These are phyloP conservation scores for Pleurozium schreberi DNA, from an alignment of 225 moss, liverwort and hornwort genomes.

Conservation along the genomic window DNA sequence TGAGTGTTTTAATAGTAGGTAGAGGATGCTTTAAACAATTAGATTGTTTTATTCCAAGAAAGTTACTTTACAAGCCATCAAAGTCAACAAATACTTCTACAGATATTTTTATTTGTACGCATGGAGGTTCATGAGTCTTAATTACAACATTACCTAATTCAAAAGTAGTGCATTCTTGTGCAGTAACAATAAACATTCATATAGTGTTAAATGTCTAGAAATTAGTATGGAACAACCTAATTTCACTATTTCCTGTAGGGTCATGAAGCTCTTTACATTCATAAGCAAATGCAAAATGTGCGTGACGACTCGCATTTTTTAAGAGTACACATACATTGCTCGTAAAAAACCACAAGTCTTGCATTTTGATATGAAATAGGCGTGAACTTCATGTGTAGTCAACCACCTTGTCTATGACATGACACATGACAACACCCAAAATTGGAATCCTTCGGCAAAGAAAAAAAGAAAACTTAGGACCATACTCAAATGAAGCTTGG, in stretches of 20 bases:
- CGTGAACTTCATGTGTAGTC: neutral
- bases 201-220: neutral
- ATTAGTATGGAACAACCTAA: neutral
- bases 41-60: neutral
- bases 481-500: rapidly evolving
- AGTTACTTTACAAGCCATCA: neutral
- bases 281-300: neutral
- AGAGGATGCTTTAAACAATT: too few species aligned
- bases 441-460: neutral
- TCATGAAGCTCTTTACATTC: neutral
- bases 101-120: neutral
- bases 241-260: neutral
- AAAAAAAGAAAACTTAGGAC: neutral
- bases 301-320: neutral
- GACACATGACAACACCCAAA: rapidly evolving
- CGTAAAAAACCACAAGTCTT: neutral
- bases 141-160: neutral
- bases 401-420: rapidly evolving
- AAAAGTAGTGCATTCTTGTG: neutral
- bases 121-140: neutral
- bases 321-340: neutral
- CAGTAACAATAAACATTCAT: neutral
- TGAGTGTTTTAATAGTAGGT: too few species aligned
- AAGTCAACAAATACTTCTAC: neutral
- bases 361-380: neutral